A percentile compares a stretch with the other conserved stretches of the same genome.
Conservation (phyloP, 2,329 filamentous ascomycete genomes). For the Venturia nashicola region DNA sequence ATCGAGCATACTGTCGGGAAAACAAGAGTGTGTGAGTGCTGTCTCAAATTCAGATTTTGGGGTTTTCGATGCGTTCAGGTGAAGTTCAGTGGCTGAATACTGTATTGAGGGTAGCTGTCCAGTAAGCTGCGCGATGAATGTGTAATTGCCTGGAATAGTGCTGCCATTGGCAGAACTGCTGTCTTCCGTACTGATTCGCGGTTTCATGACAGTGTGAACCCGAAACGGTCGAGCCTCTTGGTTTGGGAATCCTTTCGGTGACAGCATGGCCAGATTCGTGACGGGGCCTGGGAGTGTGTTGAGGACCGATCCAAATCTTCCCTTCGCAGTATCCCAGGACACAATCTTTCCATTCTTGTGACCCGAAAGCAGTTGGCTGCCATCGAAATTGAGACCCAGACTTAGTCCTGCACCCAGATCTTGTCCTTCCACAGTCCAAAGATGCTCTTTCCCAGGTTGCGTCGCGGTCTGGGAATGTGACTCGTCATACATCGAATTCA, state of each 20-base stretch:
- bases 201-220: slow-evolving; percentile 59
- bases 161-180: slow-evolving; percentile 17
- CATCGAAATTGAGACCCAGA: slow-evolving; percentile 68
- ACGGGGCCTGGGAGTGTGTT: slow-evolving; percentile 68
- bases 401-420: slow-evolving; percentile 18
- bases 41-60: slow-evolving; percentile 23
- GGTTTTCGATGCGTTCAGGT: neutral
- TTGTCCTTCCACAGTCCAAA: slow-evolving; percentile 8
- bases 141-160: slow-evolving; percentile 45
- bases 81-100: slow-evolving; percentile 20
- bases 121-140: slow-evolving; percentile 51
- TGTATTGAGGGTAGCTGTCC: slow-evolving; percentile 17
- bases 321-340: slow-evolving; percentile 66
- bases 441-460: slow-evolving; percentile 7
- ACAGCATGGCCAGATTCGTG: slow-evolving; percentile 66
- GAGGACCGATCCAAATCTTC: slow-evolving; percentile 53
- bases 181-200: slow-evolving; percentile 49
- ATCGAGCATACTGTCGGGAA: slow-evolving; percentile 28
- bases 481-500: slow-evolving; percentile 12
- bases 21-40: slow-evolving; percentile 30
- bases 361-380: slow-evolving; percentile 66
- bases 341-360: slow-evolving; percentile 69
- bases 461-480: slow-evolving; percentile 12
- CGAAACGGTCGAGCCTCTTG: slow-evolving; percentile 31
- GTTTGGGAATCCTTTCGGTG: slow-evolving; percentile 39